Evolutionary conservation across 2,329 filamentous ascomycete species (phyloP), one percentile per base, ranked within the genome.

Genomic region (Sordariomycetes sp.): DNA sequence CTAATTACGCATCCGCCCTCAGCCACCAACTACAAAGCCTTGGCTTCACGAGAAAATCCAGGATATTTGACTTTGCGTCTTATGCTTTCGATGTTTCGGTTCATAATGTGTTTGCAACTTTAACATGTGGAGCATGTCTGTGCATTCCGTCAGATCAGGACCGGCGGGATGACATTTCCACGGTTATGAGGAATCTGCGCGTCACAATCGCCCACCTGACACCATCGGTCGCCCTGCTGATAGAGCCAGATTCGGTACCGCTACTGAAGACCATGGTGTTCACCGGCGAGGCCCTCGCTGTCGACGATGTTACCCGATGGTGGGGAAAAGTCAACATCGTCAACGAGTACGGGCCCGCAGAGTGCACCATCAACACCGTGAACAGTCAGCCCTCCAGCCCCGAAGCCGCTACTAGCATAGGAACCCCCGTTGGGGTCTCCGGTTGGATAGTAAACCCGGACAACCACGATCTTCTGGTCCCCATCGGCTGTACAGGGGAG

Each of bases 261-360:
- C 15, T 15, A 6, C 20, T 44, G 10, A 26, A 40, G 4, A 35
- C 27, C 19, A 24, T 38, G n/a, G 32, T 35, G 5, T 27, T 66
- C 8, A 59, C 57, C n/a, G 62, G 63, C n/a, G 64, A 68, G 42
- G 59, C 62, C 11, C 64, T 73, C 46, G 66, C 65, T 1, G 51
- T 58, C 0, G 50, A 55, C 9, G 61, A 65, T 28, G 58, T 58
- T 24, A 50, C 5, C n/a, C 26, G 12, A 31, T 30, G 33, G 31
- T n/a, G 6, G 14, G 11, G 28, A 9, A 15, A 19, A 14, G 21
- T 21, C 52, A 3, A 41, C 42, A 21, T 66, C 60, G 60, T 58
- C 28, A 65, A 64, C 32, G 59, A 55, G 1, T 68, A 66, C 30
- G 64, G 64, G 0, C 64, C 65, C 1, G 63, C 59, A 1, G 65